Conservation (phyloP, 2,329 filamentous ascomycete genomes). For the Cladosporium sp. region DNA sequence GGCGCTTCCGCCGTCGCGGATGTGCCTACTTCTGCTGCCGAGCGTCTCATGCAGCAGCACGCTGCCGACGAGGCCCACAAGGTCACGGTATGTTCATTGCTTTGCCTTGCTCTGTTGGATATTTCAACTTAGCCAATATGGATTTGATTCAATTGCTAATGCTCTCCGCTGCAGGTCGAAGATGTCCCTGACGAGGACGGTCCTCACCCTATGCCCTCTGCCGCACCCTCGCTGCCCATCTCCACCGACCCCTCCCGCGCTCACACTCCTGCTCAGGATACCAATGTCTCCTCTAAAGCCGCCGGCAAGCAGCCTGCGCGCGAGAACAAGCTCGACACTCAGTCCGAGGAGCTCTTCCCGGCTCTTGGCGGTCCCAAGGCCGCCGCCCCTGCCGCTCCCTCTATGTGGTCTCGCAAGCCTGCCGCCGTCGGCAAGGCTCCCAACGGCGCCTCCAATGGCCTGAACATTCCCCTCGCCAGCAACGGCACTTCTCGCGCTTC, state of each 20-base stretch:
- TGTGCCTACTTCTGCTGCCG: conserved; percentile 36
- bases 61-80: conserved; percentile 48
- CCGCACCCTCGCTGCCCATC: conserved; percentile 43
- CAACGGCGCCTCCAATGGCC: conserved; percentile 33
- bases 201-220: conserved; percentile 47
- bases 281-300: conserved; percentile 56
- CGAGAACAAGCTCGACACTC: conserved; percentile 63
- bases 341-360: conserved; percentile 91
- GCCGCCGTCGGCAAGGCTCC: conserved; percentile 44
- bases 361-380: conserved; percentile 73
- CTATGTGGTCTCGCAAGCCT: conserved; percentile 73
- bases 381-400: conserved; percentile 56
- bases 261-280: conserved; percentile 31
- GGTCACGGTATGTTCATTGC: conserved; percentile 52
- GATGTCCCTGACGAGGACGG: conserved; percentile 79
- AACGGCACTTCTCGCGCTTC: conserved; percentile 54
- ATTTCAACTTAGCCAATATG: background rate
- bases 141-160: background rate
- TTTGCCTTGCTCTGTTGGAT: background rate
- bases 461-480: conserved; percentile 38
- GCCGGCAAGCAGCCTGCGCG: conserved; percentile 65
- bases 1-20: conserved; percentile 19
- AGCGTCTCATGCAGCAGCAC: conserved; percentile 52
- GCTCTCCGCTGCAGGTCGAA: conserved; percentile 42
- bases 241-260: conserved; percentile 31